Percentiles rank a stretch among this genome's conserved stretches.
phyloP scores from a whole-genome alignment of 2,329 filamentous ascomycete genomes.

The Exophiala lecanii-corni region DNA sequence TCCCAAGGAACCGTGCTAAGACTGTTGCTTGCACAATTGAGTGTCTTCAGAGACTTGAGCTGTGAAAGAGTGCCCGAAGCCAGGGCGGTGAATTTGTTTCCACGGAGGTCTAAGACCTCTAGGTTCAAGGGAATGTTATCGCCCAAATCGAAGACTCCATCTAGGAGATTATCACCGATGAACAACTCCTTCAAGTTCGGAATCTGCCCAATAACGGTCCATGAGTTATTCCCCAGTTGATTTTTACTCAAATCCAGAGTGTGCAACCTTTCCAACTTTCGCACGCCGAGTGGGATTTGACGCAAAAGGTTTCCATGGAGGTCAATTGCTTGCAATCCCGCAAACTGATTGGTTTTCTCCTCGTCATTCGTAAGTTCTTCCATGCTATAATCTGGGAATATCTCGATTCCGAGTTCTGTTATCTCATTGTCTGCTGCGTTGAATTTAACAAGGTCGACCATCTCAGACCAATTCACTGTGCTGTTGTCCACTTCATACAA shows the following conservation, averaged over 20 bases:
- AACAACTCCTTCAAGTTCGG: constrained; percentile 70
- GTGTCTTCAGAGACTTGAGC: constrained; percentile 63
- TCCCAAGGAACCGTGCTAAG: constrained; percentile 60
- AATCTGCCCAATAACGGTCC: constrained; percentile 72
- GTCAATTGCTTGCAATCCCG: constrained; percentile 73
- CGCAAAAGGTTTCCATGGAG: constrained; percentile 78
- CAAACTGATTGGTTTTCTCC: constrained; percentile 73
- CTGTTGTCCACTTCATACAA: constrained; percentile 78
- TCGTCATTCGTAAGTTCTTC: constrained; percentile 58
- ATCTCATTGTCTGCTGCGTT: constrained; percentile 89
- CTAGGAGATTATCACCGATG: constrained; percentile 70
- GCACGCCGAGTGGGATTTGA: constrained; percentile 68
- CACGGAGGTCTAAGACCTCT: constrained; percentile 75
- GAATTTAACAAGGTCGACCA: constrained; percentile 78
- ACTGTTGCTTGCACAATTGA: constrained; percentile 76
- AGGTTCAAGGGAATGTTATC: constrained; percentile 63
- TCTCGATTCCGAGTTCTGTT: constrained; percentile 62
- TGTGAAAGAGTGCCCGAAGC: constrained; percentile 58
- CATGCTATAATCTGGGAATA: constrained; percentile 69
- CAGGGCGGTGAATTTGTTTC: constrained; percentile 70
- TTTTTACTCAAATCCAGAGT: constrained; percentile 84
- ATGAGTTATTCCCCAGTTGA: constrained; percentile 64
- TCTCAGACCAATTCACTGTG: constrained; percentile 75
- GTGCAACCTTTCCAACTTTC: constrained; percentile 68
- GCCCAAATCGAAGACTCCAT: constrained; percentile 61